These are phyloP conservation scores for Phlyctochytrium arcticum DNA, from an alignment of 192 early-diverging fungal genomes.

Conservation along the genomic window DNA sequence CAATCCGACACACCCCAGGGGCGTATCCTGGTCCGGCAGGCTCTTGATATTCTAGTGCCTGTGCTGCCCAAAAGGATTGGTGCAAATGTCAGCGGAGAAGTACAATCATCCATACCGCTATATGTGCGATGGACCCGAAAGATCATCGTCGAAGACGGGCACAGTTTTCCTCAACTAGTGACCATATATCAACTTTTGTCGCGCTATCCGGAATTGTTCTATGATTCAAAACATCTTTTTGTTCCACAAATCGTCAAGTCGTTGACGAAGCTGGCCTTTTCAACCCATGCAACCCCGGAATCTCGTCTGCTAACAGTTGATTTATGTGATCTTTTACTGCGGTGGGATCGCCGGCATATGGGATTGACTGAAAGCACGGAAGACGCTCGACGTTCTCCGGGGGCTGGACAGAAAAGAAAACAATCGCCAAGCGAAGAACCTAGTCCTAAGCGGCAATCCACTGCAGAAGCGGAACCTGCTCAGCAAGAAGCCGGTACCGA, in stretches of 20 bases:
- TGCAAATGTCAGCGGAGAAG: conserved; percentile 2
- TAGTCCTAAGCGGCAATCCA: neutral
- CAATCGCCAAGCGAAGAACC: no score
- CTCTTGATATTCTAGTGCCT: conserved; percentile 88
- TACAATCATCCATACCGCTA: conserved; percentile 49
- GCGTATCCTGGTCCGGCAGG: conserved; percentile 85
- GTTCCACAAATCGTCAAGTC: conserved; percentile 83
- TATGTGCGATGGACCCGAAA: conserved; percentile 88
- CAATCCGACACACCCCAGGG: conserved; percentile 69
- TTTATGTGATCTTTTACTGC: conserved; percentile 82
- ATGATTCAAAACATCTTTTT: conserved; percentile 84
- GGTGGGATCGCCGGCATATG: conserved; percentile 66
- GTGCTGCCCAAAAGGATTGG: conserved; percentile 78
- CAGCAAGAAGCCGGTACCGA: no score
- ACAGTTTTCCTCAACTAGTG: conserved; percentile 76
- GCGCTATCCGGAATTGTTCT: conserved; percentile 85
- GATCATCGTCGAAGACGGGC: conserved; percentile 90
- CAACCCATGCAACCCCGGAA: conserved; percentile 80
- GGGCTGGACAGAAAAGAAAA: neutral
- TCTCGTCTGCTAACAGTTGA: conserved; percentile 82
- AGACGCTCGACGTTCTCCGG: neutral
- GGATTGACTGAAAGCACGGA: neutral
- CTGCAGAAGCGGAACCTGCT: neutral
- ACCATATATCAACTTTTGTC: conserved; percentile 91
- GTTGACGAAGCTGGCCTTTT: conserved; percentile 80